Percentiles rank a stretch among this genome's conserved stretches.
phyloP scores from a whole-genome alignment of 1,284 basidiomycete genomes.

The Rhodotorula sp. region DNA sequence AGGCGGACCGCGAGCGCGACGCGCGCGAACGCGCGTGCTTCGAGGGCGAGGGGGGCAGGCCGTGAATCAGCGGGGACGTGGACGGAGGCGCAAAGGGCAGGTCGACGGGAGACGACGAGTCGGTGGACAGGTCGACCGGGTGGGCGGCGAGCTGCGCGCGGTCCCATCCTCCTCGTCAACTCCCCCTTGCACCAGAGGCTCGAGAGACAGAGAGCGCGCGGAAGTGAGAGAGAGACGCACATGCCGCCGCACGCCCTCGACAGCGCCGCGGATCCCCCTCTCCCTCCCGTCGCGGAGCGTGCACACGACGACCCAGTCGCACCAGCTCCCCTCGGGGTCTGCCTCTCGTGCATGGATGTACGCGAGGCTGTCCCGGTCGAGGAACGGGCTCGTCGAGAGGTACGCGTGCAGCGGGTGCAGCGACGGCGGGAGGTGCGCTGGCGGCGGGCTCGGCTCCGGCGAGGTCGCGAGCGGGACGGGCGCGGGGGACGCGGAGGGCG shows the following conservation, averaged over 20 bases:
- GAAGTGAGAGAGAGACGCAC: constrained; percentile 26
- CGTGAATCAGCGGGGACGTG: constrained; percentile 23
- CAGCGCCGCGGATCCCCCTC: constrained; percentile 44
- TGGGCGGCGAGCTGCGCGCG: constrained; percentile 31
- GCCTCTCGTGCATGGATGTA: constrained; percentile 46
- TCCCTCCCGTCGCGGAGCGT: constrained; percentile 42
- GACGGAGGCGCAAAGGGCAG: constrained; percentile 33
- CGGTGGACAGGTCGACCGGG: constrained; percentile 25
- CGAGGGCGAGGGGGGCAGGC: constrained; percentile 27
- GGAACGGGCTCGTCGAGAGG: constrained; percentile 45
- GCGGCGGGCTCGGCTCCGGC: constrained; percentile 35
- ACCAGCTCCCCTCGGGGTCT: constrained; percentile 44
- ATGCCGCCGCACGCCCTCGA: constrained; percentile 41
- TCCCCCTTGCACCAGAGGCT: not conserved
- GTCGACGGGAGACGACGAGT: not conserved
- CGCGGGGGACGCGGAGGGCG: constrained; percentile 1
- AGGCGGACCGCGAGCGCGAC: constrained; percentile 4
- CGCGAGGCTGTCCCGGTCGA: constrained; percentile 39
- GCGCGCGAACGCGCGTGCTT: constrained; percentile 33
- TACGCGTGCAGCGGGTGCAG: constrained; percentile 43
- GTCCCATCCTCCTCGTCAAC: rapidly evolving
- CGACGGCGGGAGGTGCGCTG: constrained; percentile 33
- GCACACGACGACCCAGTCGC: constrained; percentile 46
- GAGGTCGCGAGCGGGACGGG: constrained; percentile 16
- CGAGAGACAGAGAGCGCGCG: not conserved